Base-by-base conservation (phyloP, 352 stramenopile species). In the Pythium insidiosum region DNA sequence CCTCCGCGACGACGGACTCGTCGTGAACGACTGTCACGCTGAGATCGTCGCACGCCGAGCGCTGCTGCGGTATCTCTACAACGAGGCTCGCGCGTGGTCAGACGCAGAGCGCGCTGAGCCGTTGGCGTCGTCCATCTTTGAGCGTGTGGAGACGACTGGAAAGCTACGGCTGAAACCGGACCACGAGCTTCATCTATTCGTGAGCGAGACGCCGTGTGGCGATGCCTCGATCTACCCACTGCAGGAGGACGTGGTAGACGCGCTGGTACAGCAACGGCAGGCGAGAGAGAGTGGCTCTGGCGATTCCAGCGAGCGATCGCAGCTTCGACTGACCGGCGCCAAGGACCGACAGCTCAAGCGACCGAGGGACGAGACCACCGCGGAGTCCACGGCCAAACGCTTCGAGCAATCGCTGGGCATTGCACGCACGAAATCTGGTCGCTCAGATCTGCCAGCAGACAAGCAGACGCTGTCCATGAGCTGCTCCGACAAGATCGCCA, bases 11-110 rank as follows among this genome's bases (percentile, higher is more conserved):
- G 50, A 89, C 26, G 87, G 84, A 18, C 73, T 85, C 40, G 68
- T 96, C 24, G 59, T 97, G 6, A 88, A 95, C 63, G 93, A 98
- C 68, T 94, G 70, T 36, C 93, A 98, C 62, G 93, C 93, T 19
- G 93, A 98, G 73, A 69, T 96, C 25, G 53, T 98, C 25, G 73
- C 85, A 4, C 66, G 85, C 39, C 71, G 92, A 15, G 82, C 88
- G 11, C 63, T 97, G 4, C 48, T 96, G 26, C 66, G 75, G 16
- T 89, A 88, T 39, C 46, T 97, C 25, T 97, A 93, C 68, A 40
- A 68, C 0, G 88, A 97, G 52, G 73, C 82, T 16, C 47, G 79
- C 4, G 23, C 50, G 1, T 78, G 58, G 63, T 47, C 45, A 23
- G n/a, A n/a, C n/a, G n/a, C n/a, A n/a, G n/a, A n/a, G n/a, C n/a